Evolutionary conservation across 2,329 filamentous ascomycete genomes (phyloP), one percentile per base, ranked within the genome.

Genomic region (Colletotrichum australisinense): DNA sequence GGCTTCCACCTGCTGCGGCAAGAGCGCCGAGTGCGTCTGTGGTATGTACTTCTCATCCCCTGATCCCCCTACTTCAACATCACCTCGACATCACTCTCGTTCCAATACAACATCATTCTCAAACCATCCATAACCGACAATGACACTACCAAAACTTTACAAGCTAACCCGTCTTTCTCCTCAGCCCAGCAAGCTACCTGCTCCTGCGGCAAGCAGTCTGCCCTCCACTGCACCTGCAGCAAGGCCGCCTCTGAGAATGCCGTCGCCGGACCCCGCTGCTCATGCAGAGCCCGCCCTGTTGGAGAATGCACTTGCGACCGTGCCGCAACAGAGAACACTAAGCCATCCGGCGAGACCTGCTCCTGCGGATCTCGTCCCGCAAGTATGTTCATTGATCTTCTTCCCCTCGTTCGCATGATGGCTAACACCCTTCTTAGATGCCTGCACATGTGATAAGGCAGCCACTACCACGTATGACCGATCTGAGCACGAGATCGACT

Each of bases 141-240:
- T 56, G 57, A 4, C 24, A 56, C 46, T 24, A 49, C 19, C 4
- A 56, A 68, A 16, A 30, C 57, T 14, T 14, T 59, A 26, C 53
- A 59, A 58, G 26, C 71, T 73, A 35, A 73, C 62, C 42, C 22
- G n/a, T 38, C 16, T 24, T 14, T 8, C 42, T 30, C 19, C 5
- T 69, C 79, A 90, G 91, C 90, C 77, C 83, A 90, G 78, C 88
- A 92, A 83, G 91, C 91, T 9, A 92, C 88, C 73, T 98, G 95
- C 90, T 97, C 94, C 19, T 98, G 96, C 83, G 96, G 96, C 80
- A 92, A 98, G 87, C 90, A 97, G 81, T 90, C 92, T 4, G 96
- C 96, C 63, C 91, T 98, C 62, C 88, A 95, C 82, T 98, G 96
- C 90, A 93, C 88, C 75, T 98, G 96, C 86, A 91, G 91, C 79